Evolutionary conservation across 345 rosid species (phyloP).

Genomic region (Bruguiera parviflora): DNA sequence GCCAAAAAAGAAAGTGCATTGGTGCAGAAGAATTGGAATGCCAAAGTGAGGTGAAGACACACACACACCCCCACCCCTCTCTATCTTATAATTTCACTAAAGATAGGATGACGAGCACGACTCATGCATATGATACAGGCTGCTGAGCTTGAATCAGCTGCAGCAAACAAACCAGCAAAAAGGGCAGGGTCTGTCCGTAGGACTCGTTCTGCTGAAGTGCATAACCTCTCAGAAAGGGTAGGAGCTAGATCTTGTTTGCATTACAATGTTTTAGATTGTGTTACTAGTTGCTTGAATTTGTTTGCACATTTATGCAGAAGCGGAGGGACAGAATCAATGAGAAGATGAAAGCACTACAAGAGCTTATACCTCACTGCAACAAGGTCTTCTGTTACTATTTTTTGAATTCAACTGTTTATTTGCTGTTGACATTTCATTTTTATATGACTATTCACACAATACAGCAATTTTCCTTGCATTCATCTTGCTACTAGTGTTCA

Average conservation of each 20-base stretch:
- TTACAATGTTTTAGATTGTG: background rate
- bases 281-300: background rate
- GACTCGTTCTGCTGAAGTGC: conserved; percentile 5
- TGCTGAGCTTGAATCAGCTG: conserved; percentile 6
- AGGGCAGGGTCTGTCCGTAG: background rate
- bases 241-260: background rate
- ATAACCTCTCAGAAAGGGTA: conserved; percentile 2
- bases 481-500: no score
- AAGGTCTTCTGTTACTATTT: conserved; percentile 24
- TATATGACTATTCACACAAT: no score
- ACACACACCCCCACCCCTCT: background rate
- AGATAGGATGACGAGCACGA: background rate
- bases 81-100: background rate
- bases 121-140: background rate
- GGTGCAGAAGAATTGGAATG: conserved; percentile 51
- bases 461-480: no score
- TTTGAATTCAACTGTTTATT: background rate
- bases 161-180: conserved; percentile 2
- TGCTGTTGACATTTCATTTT: background rate
- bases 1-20: conserved; percentile 56
- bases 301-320: conserved; percentile 30
- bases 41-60: conserved; percentile 51
- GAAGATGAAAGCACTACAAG: conserved; percentile 64
- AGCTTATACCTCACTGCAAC: conserved; percentile 50
- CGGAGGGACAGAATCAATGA: conserved; percentile 65